Conservation (phyloP, 805 yeast species). For the Zygosaccharomyces kombuchaensis region DNA sequence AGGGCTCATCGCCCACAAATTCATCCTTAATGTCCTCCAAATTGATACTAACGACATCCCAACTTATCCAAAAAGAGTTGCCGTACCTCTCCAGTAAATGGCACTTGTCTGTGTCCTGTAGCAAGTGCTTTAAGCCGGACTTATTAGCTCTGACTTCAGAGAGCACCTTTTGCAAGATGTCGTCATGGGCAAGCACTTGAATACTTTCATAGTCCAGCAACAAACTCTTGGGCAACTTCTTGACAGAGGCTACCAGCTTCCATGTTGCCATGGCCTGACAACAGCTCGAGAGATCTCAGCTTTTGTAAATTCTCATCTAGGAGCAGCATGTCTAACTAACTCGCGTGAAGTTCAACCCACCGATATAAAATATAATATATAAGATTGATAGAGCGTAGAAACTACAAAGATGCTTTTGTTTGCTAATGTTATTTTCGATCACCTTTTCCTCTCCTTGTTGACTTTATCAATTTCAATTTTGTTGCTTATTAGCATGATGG, state of each 20-base stretch:
- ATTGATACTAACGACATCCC: conserved; percentile 10
- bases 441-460: conserved; percentile 32
- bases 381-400: neutral
- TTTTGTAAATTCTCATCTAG: neutral
- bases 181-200: conserved; percentile 6
- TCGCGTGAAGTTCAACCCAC: conserved; percentile 4
- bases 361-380: conserved; percentile 3
- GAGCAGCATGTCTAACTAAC: neutral
- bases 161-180: neutral
- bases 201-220: conserved; percentile 7
- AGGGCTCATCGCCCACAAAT: conserved; percentile 1
- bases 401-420: neutral
- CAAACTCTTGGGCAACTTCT: conserved; percentile 12
- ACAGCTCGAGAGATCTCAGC: neutral
- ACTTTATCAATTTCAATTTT: conserved; percentile 64
- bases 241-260: conserved; percentile 10
- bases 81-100: conserved; percentile 24
- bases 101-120: neutral
- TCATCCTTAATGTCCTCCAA: conserved; percentile 6
- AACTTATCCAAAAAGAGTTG: conserved; percentile 17
- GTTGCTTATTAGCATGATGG: conserved; percentile 66
- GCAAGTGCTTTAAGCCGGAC: neutral
- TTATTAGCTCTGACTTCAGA: conserved; percentile 4
- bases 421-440: neutral
- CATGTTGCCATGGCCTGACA: conserved; percentile 11